Conservation (phyloP, 768 basidiomycete species). For the Candolleomyces eurysporus region DNA sequence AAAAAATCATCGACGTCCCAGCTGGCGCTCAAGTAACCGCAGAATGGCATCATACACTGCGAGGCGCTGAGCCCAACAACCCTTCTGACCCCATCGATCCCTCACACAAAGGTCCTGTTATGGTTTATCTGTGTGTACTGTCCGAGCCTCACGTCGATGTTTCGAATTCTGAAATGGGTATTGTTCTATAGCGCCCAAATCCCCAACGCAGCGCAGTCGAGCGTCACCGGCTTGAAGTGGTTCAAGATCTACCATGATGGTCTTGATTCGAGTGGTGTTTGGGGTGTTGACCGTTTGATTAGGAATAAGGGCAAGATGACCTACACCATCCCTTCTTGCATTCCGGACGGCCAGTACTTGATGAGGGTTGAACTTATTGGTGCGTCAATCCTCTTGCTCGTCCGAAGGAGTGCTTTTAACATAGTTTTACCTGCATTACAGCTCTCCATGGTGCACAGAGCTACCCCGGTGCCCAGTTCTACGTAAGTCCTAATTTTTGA, state of each 20-base stretch:
- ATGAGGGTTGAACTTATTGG: conserved; percentile 52
- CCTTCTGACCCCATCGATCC: conserved; percentile 46
- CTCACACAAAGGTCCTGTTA: conserved; percentile 53
- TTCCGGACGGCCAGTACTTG: conserved; percentile 46
- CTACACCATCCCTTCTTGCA: conserved; percentile 45
- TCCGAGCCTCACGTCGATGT: conserved; percentile 1
- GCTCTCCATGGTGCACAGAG: conserved; percentile 42
- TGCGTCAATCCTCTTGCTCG: conserved; percentile 15
- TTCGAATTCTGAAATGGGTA: not conserved
- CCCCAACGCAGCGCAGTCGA: conserved; percentile 41
- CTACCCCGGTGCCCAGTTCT: conserved; percentile 60
- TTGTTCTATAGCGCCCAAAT: conserved; percentile 39
- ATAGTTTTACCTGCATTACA: conserved; percentile 11
- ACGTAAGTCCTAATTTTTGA: conserved; percentile 31
- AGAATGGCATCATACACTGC: conserved; percentile 50
- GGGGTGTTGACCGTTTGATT: conserved; percentile 48
- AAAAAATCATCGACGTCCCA: conserved; percentile 43
- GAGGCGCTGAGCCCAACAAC: conserved; percentile 39
- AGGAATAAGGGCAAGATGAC: conserved; percentile 49
- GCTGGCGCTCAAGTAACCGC: conserved; percentile 53
- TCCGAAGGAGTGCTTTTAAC: not conserved
- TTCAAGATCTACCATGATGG: conserved; percentile 55
- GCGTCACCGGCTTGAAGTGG: conserved; percentile 50
- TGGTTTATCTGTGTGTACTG: conserved; percentile 45
- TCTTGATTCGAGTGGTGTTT: conserved; percentile 27